Evolutionary conservation across 78 protist genomes (phyloP).

Genomic region (Cavenderia fasciculata): DNA sequence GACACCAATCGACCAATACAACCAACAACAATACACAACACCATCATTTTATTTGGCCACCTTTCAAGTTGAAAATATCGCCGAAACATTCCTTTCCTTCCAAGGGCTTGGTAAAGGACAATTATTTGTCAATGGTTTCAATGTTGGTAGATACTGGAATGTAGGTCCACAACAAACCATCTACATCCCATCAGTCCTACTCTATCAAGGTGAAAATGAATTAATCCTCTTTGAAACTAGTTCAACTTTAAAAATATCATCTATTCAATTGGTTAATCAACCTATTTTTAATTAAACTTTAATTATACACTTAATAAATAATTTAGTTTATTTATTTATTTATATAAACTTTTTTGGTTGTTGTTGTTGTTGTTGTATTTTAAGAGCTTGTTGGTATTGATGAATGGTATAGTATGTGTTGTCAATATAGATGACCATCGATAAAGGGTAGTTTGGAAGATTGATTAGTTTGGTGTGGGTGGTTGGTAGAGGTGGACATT

Average conservation of each 20-base stretch:
- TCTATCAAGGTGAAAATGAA: constrained; percentile 53
- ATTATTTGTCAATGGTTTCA: constrained; percentile 71
- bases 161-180: constrained; percentile 74
- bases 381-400: no score
- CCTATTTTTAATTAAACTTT: constrained; percentile 37
- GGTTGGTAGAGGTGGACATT: no score
- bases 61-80: background rate
- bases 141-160: constrained; percentile 80
- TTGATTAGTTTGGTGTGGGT: no score
- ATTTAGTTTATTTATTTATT: background rate
- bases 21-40: background rate
- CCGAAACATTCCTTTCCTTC: constrained; percentile 34
- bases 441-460: no score
- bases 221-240: constrained; percentile 53
- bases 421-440: no score
- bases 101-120: constrained; percentile 51
- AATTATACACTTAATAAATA: no score
- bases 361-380: no score
- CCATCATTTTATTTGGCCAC: constrained; percentile 43
- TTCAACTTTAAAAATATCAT: background rate
- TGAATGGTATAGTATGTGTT: no score
- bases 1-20: background rate
- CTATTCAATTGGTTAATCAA: constrained; percentile 21
- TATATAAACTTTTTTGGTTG: background rate
- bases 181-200: constrained; percentile 36